Conservation (phyloP, 345 rosid genomes). For the Schrenkiella parvula region DNA sequence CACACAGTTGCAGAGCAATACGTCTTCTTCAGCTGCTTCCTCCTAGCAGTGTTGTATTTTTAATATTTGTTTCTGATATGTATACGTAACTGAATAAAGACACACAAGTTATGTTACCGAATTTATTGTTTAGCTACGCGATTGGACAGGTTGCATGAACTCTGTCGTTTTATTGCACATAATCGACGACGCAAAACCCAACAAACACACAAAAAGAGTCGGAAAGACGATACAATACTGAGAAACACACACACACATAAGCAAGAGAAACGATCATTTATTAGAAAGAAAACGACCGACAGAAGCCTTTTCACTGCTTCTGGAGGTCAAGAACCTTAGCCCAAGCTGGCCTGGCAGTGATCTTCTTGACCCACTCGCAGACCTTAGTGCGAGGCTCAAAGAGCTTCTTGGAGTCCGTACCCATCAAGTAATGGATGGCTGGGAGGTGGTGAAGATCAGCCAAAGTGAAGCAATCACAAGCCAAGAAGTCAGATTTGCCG, state of each 20-base stretch:
- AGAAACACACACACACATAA: not conserved
- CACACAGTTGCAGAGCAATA: not conserved
- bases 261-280: not conserved
- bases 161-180: not conserved
- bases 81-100: not conserved
- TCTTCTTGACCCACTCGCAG: slow-evolving; percentile 24
- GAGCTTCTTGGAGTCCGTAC: slow-evolving; percentile 27
- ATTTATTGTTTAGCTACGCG: not conserved
- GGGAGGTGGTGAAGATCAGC: slow-evolving; percentile 52
- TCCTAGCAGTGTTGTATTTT: not conserved
- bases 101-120: too few species aligned
- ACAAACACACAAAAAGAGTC: not conserved
- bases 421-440: slow-evolving; percentile 33
- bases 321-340: slow-evolving; percentile 27
- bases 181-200: not conserved
- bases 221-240: not conserved
- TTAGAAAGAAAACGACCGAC: too few species aligned
- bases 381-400: slow-evolving; percentile 28
- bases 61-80: not conserved
- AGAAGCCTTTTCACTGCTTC: slow-evolving; percentile 13
- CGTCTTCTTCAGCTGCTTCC: not conserved
- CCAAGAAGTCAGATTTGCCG: slow-evolving; percentile 31
- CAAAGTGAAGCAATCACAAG: slow-evolving; percentile 40
- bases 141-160: not conserved
- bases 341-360: slow-evolving; percentile 34